Evolutionary conservation across 805 yeast species (phyloP).

Genomic region (Hermanozyma aechmeae): DNA sequence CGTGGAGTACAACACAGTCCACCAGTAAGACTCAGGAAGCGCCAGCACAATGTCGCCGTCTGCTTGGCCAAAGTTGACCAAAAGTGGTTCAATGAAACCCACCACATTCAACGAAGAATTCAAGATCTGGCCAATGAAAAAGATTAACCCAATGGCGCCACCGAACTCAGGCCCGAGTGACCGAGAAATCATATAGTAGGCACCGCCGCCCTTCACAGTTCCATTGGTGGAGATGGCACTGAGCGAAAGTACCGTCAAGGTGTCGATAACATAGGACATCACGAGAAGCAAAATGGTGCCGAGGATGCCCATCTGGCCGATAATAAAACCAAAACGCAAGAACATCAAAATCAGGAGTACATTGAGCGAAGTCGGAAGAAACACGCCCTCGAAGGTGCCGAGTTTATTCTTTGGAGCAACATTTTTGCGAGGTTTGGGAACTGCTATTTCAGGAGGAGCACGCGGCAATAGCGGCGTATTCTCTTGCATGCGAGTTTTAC

Average conservation of each 20-base stretch:
- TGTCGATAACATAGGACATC: conserved; percentile 70
- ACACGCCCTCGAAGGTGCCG: conserved; percentile 82
- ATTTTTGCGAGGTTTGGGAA: too few species aligned
- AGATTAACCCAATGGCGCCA: conserved; percentile 92
- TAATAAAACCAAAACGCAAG: conserved; percentile 85
- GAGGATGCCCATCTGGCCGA: conserved; percentile 87
- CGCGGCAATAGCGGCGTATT: too few species aligned
- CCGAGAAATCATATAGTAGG: conserved; percentile 93
- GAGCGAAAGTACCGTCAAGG: conserved; percentile 79
- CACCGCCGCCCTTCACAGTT: conserved; percentile 96
- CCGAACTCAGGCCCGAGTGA: conserved; percentile 97
- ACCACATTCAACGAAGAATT: conserved; percentile 91
- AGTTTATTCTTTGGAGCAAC: conserved; percentile 37
- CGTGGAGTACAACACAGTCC: conserved; percentile 66
- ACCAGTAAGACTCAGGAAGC: conserved; percentile 64
- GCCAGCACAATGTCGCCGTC: conserved; percentile 47
- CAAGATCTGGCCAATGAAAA: conserved; percentile 88
- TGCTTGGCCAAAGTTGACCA: conserved; percentile 62
- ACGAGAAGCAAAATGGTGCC: conserved; percentile 64
- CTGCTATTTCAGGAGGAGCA: too few species aligned
- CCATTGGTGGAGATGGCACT: conserved; percentile 98
- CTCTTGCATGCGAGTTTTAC: too few species aligned
- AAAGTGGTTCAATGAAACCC: conserved; percentile 86
- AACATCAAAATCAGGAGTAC: conserved; percentile 93
- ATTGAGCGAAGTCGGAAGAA: conserved; percentile 87